Conservation (phyloP, 495 filamentous ascomycete genomes). For the Cudoniella acicularis region DNA sequence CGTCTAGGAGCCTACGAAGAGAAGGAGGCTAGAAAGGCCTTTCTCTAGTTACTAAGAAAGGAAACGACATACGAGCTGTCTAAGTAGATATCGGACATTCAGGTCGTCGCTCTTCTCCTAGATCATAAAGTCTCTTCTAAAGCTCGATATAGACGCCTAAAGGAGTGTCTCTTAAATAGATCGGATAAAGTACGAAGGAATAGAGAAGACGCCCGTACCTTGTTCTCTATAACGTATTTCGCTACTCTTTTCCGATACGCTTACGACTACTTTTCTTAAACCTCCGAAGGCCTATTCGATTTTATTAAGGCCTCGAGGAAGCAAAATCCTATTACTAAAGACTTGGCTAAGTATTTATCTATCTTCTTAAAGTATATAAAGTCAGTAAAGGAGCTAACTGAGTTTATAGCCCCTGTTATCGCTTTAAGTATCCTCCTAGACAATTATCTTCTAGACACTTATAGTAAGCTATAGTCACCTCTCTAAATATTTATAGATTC, state of each 20-base stretch:
- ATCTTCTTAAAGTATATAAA: constrained; percentile 15
- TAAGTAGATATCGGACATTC: background rate
- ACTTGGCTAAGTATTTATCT: constrained; percentile 15
- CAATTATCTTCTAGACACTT: constrained; percentile 13
- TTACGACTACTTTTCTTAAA: constrained; percentile 17
- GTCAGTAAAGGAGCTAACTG: constrained; percentile 8
- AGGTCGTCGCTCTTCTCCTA: background rate
- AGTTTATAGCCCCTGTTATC: constrained; percentile 23
- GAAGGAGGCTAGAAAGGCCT: no score
- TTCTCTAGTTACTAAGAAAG: no score
- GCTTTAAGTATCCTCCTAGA: constrained; percentile 19
- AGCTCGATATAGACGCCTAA: constrained; percentile 5
- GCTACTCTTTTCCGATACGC: constrained; percentile 18
- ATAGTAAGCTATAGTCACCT: constrained; percentile 18
- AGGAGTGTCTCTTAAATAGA: constrained; percentile 3
- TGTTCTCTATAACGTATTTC: constrained; percentile 23
- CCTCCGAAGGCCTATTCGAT: constrained; percentile 19
- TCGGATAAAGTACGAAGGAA: constrained; percentile 17
- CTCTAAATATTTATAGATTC: background rate
- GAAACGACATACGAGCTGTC: constrained; percentile 2
- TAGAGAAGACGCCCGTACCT: constrained; percentile 9
- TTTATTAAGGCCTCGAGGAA: constrained; percentile 22
- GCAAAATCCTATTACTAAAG: constrained; percentile 12
- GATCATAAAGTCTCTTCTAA: background rate
- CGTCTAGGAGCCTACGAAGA: no score